A percentile compares a stretch with the other conserved stretches of the same genome.
These are phyloP conservation scores for Nakazawaea anatomiae DNA, from an alignment of 805 yeast genomes.

Conservation along the genomic window DNA sequence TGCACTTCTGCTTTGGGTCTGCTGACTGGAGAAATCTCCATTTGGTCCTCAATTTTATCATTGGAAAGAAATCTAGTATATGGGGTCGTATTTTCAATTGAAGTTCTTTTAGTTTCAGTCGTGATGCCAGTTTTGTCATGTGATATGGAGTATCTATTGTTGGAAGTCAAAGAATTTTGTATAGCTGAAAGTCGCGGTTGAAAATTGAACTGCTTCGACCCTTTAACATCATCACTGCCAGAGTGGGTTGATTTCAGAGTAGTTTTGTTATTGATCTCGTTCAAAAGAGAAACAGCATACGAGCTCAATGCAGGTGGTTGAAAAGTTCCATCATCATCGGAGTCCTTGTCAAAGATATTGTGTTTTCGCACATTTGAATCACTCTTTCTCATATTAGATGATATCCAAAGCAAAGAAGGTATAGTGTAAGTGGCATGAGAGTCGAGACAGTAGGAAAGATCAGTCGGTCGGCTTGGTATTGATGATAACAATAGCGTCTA, in stretches of 20 bases:
- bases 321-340: constrained; percentile 38
- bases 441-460: not conserved
- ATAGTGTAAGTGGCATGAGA: not conserved
- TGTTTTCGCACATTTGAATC: not conserved
- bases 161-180: not conserved
- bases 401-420: not conserved
- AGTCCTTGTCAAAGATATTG: not conserved
- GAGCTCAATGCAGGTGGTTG: constrained; percentile 51
- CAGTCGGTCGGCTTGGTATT: not conserved
- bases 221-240: not conserved
- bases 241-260: not conserved
- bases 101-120: not conserved
- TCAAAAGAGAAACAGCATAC: constrained; percentile 43
- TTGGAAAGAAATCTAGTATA: not conserved
- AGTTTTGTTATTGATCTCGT: constrained; percentile 21
- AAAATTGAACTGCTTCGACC: not conserved
- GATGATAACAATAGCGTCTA: not conserved
- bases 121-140: constrained; percentile 1
- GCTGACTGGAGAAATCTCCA: not conserved
- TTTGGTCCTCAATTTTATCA: not conserved
- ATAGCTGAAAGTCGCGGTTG: constrained; percentile 2
- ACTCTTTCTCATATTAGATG: not conserved
- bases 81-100: constrained; percentile 3
- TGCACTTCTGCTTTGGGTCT: not conserved
- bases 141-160: not conserved